These are phyloP conservation scores for Carex littledalei DNA, from an alignment of 176 grass and related monocot species.

Conservation along the genomic window DNA sequence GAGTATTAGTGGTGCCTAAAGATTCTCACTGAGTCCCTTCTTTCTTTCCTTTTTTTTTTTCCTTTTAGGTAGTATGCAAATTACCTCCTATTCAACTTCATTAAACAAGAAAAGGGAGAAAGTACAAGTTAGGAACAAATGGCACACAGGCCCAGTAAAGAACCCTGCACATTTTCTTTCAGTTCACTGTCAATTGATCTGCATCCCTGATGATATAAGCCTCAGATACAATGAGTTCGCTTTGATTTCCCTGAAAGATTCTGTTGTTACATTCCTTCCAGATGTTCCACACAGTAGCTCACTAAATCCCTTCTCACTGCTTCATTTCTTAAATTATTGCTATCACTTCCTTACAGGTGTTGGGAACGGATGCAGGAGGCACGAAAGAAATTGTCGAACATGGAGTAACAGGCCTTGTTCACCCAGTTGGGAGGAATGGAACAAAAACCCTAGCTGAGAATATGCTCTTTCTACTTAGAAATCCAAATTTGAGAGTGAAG, in stretches of 20 bases:
- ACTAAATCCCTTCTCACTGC: not conserved
- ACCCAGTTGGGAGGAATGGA: conserved; percentile 31
- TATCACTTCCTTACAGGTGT: conserved; percentile 16
- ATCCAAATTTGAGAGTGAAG: conserved; percentile 26
- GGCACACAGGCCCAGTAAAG: not conserved
- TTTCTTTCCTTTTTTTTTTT: not conserved
- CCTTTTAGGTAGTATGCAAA: not conserved
- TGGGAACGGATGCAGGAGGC: conserved; percentile 48
- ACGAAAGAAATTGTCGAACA: conserved; percentile 38
- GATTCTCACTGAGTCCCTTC: not conserved
- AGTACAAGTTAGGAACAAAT: not conserved
- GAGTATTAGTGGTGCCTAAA: not conserved
- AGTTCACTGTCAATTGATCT: not conserved
- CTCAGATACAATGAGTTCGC: not conserved
- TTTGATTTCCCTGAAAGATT: not conserved
- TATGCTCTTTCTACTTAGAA: conserved; percentile 32
- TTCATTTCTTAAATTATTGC: not conserved
- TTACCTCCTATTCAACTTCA: not conserved
- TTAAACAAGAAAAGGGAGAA: not conserved
- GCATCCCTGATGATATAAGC: not conserved
- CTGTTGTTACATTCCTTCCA: not conserved
- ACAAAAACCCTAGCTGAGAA: conserved; percentile 29
- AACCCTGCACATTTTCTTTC: not conserved
- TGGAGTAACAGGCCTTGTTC: conserved; percentile 38
- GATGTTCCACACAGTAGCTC: not conserved